These are phyloP conservation scores for Perkinsus marinus DNA, from an alignment of 169 alveolate genomes.

Conservation along the genomic window DNA sequence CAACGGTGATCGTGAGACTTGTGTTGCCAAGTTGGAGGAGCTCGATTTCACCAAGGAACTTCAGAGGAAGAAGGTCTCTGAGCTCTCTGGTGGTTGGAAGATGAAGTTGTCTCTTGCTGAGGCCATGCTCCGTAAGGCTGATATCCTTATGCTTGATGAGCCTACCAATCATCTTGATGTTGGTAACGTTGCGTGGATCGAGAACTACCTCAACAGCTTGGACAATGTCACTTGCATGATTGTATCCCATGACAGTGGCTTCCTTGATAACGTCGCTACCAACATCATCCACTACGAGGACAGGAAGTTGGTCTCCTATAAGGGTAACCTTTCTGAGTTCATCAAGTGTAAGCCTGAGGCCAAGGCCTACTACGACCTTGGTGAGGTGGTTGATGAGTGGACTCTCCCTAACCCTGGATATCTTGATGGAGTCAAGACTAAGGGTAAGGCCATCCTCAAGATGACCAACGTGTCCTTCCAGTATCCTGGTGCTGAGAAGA, in stretches of 20 bases:
- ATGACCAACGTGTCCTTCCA: conserved; percentile 4
- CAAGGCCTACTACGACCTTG: conserved; percentile 8
- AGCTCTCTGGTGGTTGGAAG: not conserved
- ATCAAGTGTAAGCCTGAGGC: conserved; percentile 2
- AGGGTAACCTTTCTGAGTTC: not conserved
- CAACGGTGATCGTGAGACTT: not conserved
- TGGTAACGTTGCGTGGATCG: not conserved
- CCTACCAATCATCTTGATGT: not conserved
- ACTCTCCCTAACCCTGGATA: conserved; percentile 6
- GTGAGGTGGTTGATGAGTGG: not conserved
- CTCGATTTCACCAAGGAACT: not conserved
- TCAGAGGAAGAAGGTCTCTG: not conserved
- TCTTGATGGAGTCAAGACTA: conserved; percentile 9
- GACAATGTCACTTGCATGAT: not conserved
- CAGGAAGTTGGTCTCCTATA: not conserved
- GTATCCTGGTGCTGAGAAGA: conserved; percentile 1
- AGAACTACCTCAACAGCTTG: not conserved
- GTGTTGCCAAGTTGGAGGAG: not conserved
- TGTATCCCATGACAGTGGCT: not conserved
- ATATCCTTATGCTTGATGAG: not conserved
- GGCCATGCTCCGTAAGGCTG: not conserved
- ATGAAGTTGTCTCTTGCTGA: not conserved
- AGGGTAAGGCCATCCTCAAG: conserved; percentile 5
- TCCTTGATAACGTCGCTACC: conserved; percentile 1
- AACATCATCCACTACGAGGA: conserved; percentile 4